Evolutionary conservation across 1,284 basidiomycete species (phyloP), one percentile per base, ranked within the genome.

Genomic region (Chalciporus piperatoides): DNA sequence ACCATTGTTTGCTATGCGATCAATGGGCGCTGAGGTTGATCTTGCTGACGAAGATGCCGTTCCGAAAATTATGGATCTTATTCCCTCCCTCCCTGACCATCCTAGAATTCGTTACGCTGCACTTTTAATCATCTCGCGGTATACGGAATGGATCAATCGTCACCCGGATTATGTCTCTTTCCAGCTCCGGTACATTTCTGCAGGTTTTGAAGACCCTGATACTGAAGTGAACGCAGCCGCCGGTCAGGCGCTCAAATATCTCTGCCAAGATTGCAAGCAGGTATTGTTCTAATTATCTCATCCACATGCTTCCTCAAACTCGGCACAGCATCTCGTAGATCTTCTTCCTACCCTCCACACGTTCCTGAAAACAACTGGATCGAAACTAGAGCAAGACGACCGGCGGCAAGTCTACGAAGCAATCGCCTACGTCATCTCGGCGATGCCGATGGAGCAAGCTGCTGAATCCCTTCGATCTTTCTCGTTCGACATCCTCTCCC

Each of bases 11-110:
- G 93, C 95, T 11, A 89, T 99, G 87, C 81, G 97, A 44, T 94
- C 95, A 4, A 99, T 99, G 93, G 97, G 97, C 17, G 94, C 93
- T 6, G 87, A 97, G 68, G 81, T 98, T 17, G 90, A 97, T 61
- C 76, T 84, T 7, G 74, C 79, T 35, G 95, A 99, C 64, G 82
- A 92, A 51, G 80, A 81, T 52, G 85, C 92, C 37, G 84, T 98
- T 19, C 94, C 95, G 1, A 90, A 92, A 66, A 96, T 99, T 62
- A 92, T 99, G 83, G 90, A 94, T 59, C 78, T 98, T 41, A 84
- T 99, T 37, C 92, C 96, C 9, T 85, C 81, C 23, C 83, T 99
- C 12, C 97, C 97, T 0, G 73, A 78, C 42, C 96, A 99, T 65
- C 95, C 95, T 36, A 83, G 86, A 51, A 89, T 99, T 55, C 92